Percentiles rank a stretch among this genome's conserved stretches.
phyloP scores from a whole-genome alignment of 305 asterid species.

The Coffea humblotiana region DNA sequence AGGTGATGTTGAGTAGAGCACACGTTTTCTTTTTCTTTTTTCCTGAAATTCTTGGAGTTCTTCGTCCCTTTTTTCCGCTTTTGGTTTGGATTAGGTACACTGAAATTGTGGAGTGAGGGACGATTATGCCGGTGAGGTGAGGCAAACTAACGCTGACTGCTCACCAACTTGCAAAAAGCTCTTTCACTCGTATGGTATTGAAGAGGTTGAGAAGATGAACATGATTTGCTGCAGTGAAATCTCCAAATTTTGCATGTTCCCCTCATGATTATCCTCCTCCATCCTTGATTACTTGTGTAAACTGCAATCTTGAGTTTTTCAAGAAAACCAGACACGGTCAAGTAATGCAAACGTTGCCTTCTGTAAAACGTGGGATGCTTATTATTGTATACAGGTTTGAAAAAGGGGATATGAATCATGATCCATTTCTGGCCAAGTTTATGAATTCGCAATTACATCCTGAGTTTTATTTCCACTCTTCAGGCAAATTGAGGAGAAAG shows the following conservation, averaged over 20 bases:
- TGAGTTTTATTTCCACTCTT: background rate
- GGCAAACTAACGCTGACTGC: constrained; percentile 38
- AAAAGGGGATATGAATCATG: background rate
- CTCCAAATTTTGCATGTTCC: constrained; percentile 40
- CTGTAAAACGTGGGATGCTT: background rate
- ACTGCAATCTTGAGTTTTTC: background rate
- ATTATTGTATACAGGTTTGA: background rate
- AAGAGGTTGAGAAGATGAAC: constrained; percentile 29
- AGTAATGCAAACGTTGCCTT: background rate
- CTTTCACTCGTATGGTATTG: constrained; percentile 28
- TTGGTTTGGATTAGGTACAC: constrained; percentile 14
- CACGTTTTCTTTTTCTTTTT: background rate
- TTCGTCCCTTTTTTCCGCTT: background rate
- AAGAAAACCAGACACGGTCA: background rate
- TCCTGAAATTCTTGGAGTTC: constrained; percentile 19
- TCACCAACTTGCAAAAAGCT: constrained; percentile 45
- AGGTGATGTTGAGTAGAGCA: background rate
- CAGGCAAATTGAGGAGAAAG: background rate
- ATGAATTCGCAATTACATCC: background rate
- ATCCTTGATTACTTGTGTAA: constrained; percentile 1
- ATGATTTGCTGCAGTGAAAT: constrained; percentile 45
- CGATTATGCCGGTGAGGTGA: constrained; percentile 18
- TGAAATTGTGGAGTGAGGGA: constrained; percentile 26
- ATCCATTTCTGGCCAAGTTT: background rate
- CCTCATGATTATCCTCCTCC: constrained; percentile 31